Evolutionary conservation across 2,329 filamentous ascomycete genomes (phyloP), one percentile per base, ranked within the genome.

Genomic region (Lachnellula arida): DNA sequence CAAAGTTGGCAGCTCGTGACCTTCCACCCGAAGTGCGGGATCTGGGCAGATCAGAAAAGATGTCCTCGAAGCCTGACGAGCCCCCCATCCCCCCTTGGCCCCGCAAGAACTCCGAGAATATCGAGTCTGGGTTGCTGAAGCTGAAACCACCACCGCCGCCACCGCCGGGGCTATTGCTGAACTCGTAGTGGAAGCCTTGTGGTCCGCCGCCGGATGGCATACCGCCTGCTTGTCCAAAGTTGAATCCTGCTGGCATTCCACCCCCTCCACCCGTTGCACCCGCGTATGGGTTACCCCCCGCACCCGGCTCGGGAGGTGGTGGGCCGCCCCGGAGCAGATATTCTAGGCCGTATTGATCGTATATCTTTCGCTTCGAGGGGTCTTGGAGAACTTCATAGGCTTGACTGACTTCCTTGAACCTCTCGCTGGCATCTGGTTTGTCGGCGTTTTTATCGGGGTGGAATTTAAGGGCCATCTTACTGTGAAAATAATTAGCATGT

Each of bases 381-480:
- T 99, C 94, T 59, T 91, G 96, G 3, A 99, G 85, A 65, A 99
- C 96, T 76, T 99, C 94, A 77, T 97, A 99, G 55, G 94, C 94
- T 76, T 97, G 92, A 1, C 91, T 96, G 62, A 91, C 89, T 73
- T 97, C 94, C 76, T 99, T 99, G 81, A 99, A 99, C 75, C 93
- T 97, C 72, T 97, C 94, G 58, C 84, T 79, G 8, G 93, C 90
- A 51, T 84, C 76, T 32, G 91, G 85, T 66, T 93, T 91, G 75
- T 96, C 87, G 74, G 92, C 92, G 80, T 97, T 99, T 81, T 97
- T 99, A 79, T 99, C 94, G 6, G 94, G 94, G 70, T 99, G 94
- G 75, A 85, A 92, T 76, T 92, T 95, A 71, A 97, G 75, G 53
- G 93, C 93, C 54, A 86, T 82, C 80, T 96, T 96, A 61, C 88